These are phyloP conservation scores for Cenchrus fungigraminus DNA, from an alignment of 176 grass and related monocot species.

Conservation along the genomic window DNA sequence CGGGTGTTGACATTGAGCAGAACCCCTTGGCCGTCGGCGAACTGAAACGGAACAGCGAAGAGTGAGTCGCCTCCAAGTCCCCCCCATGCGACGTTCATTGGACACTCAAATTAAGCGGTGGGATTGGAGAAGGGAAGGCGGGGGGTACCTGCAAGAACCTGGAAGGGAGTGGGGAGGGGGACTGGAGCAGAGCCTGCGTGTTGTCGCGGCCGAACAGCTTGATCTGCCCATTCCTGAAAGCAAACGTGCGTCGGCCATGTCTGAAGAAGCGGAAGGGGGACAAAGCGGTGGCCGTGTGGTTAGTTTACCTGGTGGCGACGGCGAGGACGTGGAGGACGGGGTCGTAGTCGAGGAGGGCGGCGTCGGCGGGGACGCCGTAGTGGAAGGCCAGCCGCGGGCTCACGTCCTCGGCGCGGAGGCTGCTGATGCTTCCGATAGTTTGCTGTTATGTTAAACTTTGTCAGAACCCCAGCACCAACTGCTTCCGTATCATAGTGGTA, in stretches of 20 bases:
- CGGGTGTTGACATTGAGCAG: constrained; percentile 75
- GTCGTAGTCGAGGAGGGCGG: constrained; percentile 74
- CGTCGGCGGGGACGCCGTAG: constrained; percentile 76
- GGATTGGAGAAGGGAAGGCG: neutral
- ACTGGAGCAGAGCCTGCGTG: constrained; percentile 89
- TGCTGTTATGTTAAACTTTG: neutral
- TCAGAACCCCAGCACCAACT: neutral
- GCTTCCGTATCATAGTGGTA: constrained; percentile 66
- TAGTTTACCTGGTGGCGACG: constrained; percentile 75
- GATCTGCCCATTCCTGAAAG: constrained; percentile 84
- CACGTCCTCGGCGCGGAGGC: constrained; percentile 74
- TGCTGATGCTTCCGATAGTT: constrained; percentile 16
- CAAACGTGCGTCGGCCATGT: neutral
- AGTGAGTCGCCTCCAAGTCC: constrained; percentile 1
- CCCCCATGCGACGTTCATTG: neutral
- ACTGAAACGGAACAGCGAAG: constrained; percentile 56
- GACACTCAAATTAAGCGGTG: neutral
- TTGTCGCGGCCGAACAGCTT: constrained; percentile 94
- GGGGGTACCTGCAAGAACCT: constrained; percentile 72
- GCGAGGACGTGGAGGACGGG: constrained; percentile 70
- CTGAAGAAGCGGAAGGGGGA: neutral
- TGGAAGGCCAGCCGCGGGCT: constrained; percentile 82
- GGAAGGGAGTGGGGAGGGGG: constrained; percentile 43
- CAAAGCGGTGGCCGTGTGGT: neutral
- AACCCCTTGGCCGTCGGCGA: constrained; percentile 76